Conservation (phyloP, 306 rosid genomes). For the Glycyrrhiza uralensis region DNA sequence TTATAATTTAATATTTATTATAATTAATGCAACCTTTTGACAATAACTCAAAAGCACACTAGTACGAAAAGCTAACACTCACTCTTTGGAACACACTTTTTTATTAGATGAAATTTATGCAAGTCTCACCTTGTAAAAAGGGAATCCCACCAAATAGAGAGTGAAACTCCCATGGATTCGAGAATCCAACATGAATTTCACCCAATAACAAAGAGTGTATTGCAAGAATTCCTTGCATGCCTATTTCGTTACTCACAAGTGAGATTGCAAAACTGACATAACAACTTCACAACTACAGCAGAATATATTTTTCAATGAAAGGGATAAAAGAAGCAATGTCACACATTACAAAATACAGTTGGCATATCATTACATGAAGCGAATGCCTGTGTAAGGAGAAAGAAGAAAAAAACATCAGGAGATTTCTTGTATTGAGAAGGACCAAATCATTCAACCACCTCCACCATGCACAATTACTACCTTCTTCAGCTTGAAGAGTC, state of each 20-base stretch:
- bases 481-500: constrained; percentile 26
- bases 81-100: too few species aligned
- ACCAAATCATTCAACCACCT: constrained; percentile 12
- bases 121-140: too few species aligned
- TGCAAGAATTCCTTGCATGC: not conserved
- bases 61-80: too few species aligned
- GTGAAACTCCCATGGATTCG: not conserved
- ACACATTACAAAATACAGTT: constrained; percentile 13
- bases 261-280: not conserved
- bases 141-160: not conserved
- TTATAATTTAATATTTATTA: too few species aligned
- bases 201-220: not conserved
- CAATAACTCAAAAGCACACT: too few species aligned
- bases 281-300: constrained; percentile 5
- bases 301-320: not conserved
- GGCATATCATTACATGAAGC: constrained; percentile 8
- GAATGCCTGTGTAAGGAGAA: not conserved
- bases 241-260: constrained; percentile 8
- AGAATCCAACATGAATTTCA: too few species aligned
- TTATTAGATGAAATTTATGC: too few species aligned
- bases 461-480: constrained; percentile 33
- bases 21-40: too few species aligned
- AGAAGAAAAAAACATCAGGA: constrained; percentile 10
- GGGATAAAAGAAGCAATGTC: not conserved
- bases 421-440: not conserved